Conservation (phyloP, 2,329 filamentous ascomycete genomes). For the Mycocentrospora acerina region DNA sequence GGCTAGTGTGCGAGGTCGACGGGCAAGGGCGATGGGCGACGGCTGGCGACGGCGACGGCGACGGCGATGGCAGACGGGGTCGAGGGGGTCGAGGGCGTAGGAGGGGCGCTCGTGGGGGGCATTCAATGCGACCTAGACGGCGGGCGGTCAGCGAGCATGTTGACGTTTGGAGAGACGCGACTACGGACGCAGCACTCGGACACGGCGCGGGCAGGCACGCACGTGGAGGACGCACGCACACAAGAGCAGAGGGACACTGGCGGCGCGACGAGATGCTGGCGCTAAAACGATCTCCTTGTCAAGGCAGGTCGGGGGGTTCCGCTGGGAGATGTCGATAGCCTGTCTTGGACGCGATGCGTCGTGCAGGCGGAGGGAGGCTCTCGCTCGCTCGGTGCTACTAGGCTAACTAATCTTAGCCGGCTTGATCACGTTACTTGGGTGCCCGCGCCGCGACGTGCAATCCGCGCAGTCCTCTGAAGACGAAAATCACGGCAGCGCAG, state of each 20-base stretch:
- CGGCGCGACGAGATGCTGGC: constrained; percentile 24
- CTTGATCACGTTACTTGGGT: too few relatives aligned
- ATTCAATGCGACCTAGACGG: constrained; percentile 30
- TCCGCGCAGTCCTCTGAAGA: too few relatives aligned
- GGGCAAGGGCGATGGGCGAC: constrained; percentile 9
- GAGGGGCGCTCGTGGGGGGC: constrained; percentile 21
- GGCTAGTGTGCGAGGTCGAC: constrained; percentile 10
- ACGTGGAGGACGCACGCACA: constrained; percentile 11
- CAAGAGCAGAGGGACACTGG: constrained; percentile 17
- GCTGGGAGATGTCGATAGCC: constrained; percentile 23
- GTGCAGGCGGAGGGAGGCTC: constrained; percentile 24
- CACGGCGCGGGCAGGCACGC: constrained; percentile 17
- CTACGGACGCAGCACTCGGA: constrained; percentile 17
- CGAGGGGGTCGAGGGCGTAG: too few relatives aligned
- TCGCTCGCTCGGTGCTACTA: too few relatives aligned
- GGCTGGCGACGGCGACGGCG: constrained; percentile 11
- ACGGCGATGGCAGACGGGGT: too few relatives aligned
- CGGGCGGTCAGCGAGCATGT: constrained; percentile 29
- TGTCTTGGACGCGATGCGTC: constrained; percentile 36
- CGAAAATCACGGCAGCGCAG: constrained; percentile 1
- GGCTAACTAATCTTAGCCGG: too few relatives aligned
- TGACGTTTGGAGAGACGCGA: constrained; percentile 34
- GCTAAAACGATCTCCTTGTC: constrained; percentile 30
- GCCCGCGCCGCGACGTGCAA: background rate
- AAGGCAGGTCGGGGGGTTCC: constrained; percentile 27